These are phyloP conservation scores for Diaporthe amygdali DNA, from an alignment of 2,329 filamentous ascomycete genomes.

Conservation along the genomic window DNA sequence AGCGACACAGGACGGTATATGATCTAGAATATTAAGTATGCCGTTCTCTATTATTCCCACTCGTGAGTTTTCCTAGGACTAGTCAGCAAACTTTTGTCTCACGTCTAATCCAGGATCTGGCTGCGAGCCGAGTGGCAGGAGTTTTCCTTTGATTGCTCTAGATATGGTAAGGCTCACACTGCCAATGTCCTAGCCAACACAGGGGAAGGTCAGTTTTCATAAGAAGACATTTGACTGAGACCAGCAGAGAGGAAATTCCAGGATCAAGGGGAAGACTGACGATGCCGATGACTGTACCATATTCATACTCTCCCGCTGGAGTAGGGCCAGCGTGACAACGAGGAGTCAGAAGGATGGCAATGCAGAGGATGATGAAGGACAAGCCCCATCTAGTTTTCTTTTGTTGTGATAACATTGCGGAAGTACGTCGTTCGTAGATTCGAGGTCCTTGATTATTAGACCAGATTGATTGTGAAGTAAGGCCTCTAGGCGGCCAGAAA, in stretches of 20 bases:
- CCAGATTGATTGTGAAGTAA: too few species aligned
- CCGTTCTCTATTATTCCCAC: background rate
- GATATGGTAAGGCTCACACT: background rate
- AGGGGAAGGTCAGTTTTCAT: background rate
- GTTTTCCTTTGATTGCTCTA: background rate
- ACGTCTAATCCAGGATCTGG: too few species aligned
- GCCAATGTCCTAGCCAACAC: background rate
- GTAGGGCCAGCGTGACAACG: background rate
- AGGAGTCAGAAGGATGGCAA: background rate
- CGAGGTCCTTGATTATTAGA: background rate
- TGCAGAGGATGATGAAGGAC: background rate
- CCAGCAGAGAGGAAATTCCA: background rate
- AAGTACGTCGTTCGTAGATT: background rate
- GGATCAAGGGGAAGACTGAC: background rate
- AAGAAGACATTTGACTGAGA: too few species aligned
- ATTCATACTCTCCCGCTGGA: background rate
- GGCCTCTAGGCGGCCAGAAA: background rate
- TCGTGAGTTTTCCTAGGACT: background rate
- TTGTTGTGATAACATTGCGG: background rate
- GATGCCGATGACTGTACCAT: background rate
- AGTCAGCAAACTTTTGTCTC: background rate
- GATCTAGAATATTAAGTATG: background rate
- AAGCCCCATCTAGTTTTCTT: background rate
- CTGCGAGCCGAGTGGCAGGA: accelerated
- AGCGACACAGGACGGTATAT: background rate